Evolutionary conservation across 257 asterid species (phyloP).

Genomic region (Primulina tabacum): DNA sequence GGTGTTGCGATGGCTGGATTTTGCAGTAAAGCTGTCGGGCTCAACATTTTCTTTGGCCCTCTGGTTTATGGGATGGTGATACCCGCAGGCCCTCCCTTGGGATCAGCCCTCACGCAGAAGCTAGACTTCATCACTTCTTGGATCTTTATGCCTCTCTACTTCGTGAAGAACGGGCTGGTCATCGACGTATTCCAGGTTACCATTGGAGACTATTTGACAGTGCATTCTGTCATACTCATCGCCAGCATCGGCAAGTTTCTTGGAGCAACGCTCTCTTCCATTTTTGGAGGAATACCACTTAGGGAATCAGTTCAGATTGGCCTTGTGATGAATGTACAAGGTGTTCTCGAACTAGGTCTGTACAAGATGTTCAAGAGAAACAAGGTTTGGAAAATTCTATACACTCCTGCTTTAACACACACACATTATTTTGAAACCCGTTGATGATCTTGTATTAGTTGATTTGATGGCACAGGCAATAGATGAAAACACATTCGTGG

Average conservation of each 20-base stretch:
- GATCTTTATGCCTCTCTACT: slow-evolving; percentile 45
- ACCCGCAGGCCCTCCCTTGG: slow-evolving; percentile 53
- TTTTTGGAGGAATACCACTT: slow-evolving; percentile 20
- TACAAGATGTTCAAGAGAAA: slow-evolving; percentile 36
- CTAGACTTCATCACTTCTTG: slow-evolving; percentile 30
- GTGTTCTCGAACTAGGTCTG: slow-evolving; percentile 36
- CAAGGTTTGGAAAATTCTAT: slow-evolving; percentile 20
- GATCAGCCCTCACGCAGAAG: slow-evolving; percentile 45
- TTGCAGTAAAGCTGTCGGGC: slow-evolving; percentile 30
- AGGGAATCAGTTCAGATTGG: slow-evolving; percentile 38
- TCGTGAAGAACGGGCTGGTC: slow-evolving; percentile 39
- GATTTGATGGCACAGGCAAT: slow-evolving; percentile 29
- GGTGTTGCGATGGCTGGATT: slow-evolving; percentile 31
- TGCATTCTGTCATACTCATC: slow-evolving; percentile 31
- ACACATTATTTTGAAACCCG: neutral
- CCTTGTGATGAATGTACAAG: slow-evolving; percentile 41
- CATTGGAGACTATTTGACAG: slow-evolving; percentile 11
- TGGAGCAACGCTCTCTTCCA: slow-evolving; percentile 35
- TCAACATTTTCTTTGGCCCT: slow-evolving; percentile 33
- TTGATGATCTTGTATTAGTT: neutral
- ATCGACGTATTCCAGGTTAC: slow-evolving; percentile 31
- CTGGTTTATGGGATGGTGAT: slow-evolving; percentile 33
- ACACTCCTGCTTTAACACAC: neutral
- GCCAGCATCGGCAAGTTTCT: slow-evolving; percentile 40
- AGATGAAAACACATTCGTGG: slow-evolving; percentile 26